phyloP scores from a whole-genome alignment of 768 basidiomycete species.

The Sporobolomyces roseus region DNA sequence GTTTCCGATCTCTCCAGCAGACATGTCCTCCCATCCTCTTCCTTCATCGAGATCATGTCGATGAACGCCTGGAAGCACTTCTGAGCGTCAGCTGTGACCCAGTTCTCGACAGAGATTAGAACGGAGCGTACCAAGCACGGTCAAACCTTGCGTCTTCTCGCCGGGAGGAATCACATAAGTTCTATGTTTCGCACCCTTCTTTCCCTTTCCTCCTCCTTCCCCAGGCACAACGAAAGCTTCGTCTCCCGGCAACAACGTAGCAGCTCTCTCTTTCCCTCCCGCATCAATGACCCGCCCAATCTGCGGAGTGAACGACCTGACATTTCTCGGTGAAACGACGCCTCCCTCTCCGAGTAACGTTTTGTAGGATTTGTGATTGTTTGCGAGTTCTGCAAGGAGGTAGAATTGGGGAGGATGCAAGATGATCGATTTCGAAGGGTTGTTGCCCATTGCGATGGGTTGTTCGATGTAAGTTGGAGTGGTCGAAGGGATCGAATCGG shows the following conservation, averaged over 20 bases:
- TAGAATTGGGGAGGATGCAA: slow-evolving; percentile 44
- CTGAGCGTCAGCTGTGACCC: too few relatives aligned
- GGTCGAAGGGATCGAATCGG: neutral
- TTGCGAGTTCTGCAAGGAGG: slow-evolving; percentile 38
- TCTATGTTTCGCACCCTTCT: slow-evolving; percentile 11
- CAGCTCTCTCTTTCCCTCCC: slow-evolving; percentile 1
- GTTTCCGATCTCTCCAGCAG: slow-evolving; percentile 19
- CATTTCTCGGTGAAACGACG: neutral
- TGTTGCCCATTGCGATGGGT: neutral
- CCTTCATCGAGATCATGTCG: slow-evolving; percentile 4
- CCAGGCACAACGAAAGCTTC: neutral
- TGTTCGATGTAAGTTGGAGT: neutral
- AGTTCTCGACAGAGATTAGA: too few relatives aligned
- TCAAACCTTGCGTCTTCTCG: slow-evolving; percentile 19
- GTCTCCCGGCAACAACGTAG: slow-evolving; percentile 31
- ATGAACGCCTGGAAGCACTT: too few relatives aligned
- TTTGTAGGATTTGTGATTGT: slow-evolving; percentile 14
- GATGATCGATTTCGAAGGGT: slow-evolving; percentile 24
- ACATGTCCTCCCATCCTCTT: slow-evolving; percentile 34
- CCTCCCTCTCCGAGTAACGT: neutral
- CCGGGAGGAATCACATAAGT: slow-evolving; percentile 27
- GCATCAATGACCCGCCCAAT: neutral
- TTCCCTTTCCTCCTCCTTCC: neutral
- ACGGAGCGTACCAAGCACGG: slow-evolving; percentile 26
- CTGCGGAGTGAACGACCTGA: slow-evolving; percentile 11